phyloP scores from a whole-genome alignment of 2,329 filamentous ascomycete species.

The Exophiala lecanii-corni region DNA sequence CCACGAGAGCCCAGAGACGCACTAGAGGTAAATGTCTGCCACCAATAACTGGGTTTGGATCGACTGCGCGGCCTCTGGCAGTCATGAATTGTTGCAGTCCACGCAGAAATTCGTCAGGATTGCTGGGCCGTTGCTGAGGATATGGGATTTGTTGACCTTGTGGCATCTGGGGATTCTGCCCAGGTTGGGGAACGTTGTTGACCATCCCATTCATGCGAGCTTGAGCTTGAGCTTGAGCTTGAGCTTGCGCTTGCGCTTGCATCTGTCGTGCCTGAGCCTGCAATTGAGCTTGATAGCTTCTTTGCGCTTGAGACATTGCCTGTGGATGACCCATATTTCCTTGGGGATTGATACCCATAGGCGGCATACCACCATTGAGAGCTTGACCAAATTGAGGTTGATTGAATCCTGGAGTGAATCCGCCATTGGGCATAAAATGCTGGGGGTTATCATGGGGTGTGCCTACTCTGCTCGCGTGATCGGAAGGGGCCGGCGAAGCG shows the following conservation, averaged over 20 bases:
- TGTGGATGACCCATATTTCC: conserved; percentile 52
- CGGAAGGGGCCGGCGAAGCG: conserved; percentile 70
- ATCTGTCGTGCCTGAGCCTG: conserved; percentile 70
- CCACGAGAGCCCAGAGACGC: conserved; percentile 71
- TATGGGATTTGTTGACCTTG: conserved; percentile 16
- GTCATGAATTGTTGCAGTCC: conserved; percentile 74
- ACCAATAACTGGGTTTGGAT: conserved; percentile 67
- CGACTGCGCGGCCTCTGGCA: conserved; percentile 66
- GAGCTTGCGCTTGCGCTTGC: conserved; percentile 15
- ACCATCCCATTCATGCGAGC: conserved; percentile 16
- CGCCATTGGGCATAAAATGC: conserved; percentile 53
- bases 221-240: conserved; percentile 13
- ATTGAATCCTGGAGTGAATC: conserved; percentile 37
- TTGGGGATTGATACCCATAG: conserved; percentile 40
- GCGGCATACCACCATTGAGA: conserved; percentile 38
- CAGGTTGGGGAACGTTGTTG: conserved; percentile 10
- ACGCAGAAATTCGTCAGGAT: conserved; percentile 68
- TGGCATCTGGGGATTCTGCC: conserved; percentile 17
- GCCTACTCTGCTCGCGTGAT: conserved; percentile 60
- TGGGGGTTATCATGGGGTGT: conserved; percentile 66
- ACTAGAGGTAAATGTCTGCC: conserved; percentile 71
- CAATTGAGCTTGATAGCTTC: conserved; percentile 75
- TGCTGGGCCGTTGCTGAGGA: conserved; percentile 30
- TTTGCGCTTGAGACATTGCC: conserved; percentile 66
- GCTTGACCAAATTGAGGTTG: conserved; percentile 39